Evolutionary conservation across 495 filamentous ascomycete genomes (phyloP), one percentile per base, ranked within the genome.

Genomic region (Daldinia childiae): DNA sequence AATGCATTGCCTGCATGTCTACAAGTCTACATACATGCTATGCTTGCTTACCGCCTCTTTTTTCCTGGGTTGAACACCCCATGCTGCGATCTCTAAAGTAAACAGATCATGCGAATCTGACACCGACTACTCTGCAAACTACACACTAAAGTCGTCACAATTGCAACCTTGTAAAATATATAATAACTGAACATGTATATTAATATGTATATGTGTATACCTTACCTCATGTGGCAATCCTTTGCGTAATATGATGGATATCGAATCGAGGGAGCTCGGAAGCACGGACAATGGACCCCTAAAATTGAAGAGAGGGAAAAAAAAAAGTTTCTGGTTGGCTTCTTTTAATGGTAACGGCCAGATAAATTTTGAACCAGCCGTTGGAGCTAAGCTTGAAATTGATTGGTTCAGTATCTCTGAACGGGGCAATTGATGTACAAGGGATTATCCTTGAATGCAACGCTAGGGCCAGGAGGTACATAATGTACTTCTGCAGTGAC

Each of bases 1-100:
- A 71, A 76, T 74, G 74, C 74, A 66, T 77, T 68, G 66, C 72
- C 65, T 69, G 56, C 70, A 73, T 36, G 38, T 63, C 21, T 73
- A 57, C 30, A 15, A 32, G 17, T 34, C 15, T 57, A 57, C 54
- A 17, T 27, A 27, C 26, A 27, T 27, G 26, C 26, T 27, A 27
- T 69, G 45, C 41, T 17, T 75, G 55, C 73, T 77, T 77, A 77
- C 75, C 75, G 75, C 75, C 70, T 77, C 64, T 77, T 77, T 65
- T 48, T 57, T 39, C 34, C 64, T 32, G 39, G 36, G 26, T 61
- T 59, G 51, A 34, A 57, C 26, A 45, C 39, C 17, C 64, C 68
- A 65, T 71, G 62, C 32, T 52, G 60, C 64, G 64, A 68, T 68
- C 69, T 68, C 26, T 36, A 60, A 72, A 67, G 64, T 72, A 68